Percentiles rank a stretch among this genome's conserved stretches.
Evolutionary conservation across 1,284 basidiomycete species (phyloP).

Genomic region (Anthracocystis setariae): DNA sequence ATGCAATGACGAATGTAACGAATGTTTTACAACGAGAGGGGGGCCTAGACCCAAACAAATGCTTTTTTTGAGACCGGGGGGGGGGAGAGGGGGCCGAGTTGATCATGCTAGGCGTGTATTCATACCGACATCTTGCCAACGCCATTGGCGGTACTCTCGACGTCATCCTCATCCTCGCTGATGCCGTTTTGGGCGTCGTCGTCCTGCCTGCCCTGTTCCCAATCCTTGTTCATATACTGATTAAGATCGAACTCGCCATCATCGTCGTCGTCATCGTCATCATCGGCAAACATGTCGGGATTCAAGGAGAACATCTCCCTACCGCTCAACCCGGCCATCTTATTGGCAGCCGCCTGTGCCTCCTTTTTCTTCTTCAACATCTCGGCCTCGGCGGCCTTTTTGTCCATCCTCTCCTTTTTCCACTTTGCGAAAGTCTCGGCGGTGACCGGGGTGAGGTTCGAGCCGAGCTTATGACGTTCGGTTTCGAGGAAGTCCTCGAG

Average conservation of each 20-base stretch:
- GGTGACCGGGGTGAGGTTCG: slow-evolving; percentile 91
- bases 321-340: slow-evolving; percentile 91
- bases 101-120: no score
- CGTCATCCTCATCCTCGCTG: slow-evolving; percentile 37
- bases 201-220: slow-evolving; percentile 60
- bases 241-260: slow-evolving; percentile 58
- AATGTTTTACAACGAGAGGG: background rate
- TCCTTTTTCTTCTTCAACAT: slow-evolving; percentile 85
- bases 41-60: no score
- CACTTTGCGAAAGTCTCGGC: slow-evolving; percentile 89
- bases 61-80: background rate
- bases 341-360: slow-evolving; percentile 84
- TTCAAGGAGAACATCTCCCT: slow-evolving; percentile 93
- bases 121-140: slow-evolving; percentile 21
- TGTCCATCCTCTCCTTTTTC: slow-evolving; percentile 75
- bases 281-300: slow-evolving; percentile 89
- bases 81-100: no score
- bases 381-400: slow-evolving; percentile 88
- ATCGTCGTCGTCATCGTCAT: slow-evolving; percentile 72
- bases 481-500: slow-evolving; percentile 98
- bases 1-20: background rate
- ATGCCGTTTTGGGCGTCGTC: slow-evolving; percentile 37
- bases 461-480: slow-evolving; percentile 80
- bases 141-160: slow-evolving; percentile 10
- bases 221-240: slow-evolving; percentile 59